Evolutionary conservation across 1,139 yeast species (phyloP).

Genomic region (Sugiyamaella pinicola): DNA sequence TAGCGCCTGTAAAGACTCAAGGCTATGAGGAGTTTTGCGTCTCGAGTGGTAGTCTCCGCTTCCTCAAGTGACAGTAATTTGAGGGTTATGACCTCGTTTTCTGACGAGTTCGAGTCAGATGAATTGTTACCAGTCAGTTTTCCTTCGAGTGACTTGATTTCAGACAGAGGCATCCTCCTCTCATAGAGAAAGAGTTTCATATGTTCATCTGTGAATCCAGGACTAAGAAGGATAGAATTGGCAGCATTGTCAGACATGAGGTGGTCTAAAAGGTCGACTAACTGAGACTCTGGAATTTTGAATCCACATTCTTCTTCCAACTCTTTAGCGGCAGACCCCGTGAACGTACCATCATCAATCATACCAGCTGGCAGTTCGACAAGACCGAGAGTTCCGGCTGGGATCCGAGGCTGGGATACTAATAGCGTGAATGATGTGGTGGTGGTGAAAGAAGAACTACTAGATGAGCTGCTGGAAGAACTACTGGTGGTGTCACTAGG

Average conservation of each 20-base stretch:
- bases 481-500: background rate
- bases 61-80: slow-evolving; percentile 26
- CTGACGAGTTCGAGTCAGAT: slow-evolving; percentile 16
- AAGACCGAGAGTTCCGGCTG: slow-evolving; percentile 29
- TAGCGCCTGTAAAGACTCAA: slow-evolving; percentile 24
- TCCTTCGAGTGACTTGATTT: slow-evolving; percentile 29
- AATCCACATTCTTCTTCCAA: slow-evolving; percentile 36
- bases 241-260: slow-evolving; percentile 5
- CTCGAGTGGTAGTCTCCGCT: slow-evolving; percentile 20
- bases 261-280: slow-evolving; percentile 22
- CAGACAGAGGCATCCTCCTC: slow-evolving; percentile 22
- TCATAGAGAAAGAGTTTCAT: slow-evolving; percentile 27
- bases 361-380: slow-evolving; percentile 37
- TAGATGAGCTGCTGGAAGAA: background rate
- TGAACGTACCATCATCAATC: slow-evolving; percentile 33
- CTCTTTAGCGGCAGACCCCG: slow-evolving; percentile 35
- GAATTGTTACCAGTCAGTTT: slow-evolving; percentile 26
- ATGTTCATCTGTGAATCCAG: slow-evolving; percentile 32
- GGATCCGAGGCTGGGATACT: slow-evolving; percentile 34
- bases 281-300: slow-evolving; percentile 24
- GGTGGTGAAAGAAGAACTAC: background rate
- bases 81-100: slow-evolving; percentile 30
- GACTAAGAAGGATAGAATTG: slow-evolving; percentile 27
- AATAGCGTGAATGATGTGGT: slow-evolving; percentile 23
- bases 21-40: slow-evolving; percentile 32